Base-by-base conservation (phyloP, 345 rosid species). In the Brassica rapa region DNA sequence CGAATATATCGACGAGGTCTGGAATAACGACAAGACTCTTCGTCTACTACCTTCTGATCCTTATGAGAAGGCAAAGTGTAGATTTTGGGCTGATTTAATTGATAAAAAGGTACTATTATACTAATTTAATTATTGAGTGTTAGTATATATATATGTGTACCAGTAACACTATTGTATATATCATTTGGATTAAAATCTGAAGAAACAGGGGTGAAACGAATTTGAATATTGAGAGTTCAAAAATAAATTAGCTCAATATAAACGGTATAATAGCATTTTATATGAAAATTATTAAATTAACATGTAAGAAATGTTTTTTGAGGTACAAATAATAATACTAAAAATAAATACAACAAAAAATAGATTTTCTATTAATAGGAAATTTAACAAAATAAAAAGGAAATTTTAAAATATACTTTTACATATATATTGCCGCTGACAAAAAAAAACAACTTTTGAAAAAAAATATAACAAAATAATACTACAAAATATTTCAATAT, bases 1-100 rank as follows among this genome's bases (percentile, higher is more conserved):
- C 4, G 83, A 81, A 37, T 81, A 81, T n/a, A 81, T 81, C 65
- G 81, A 81, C 46, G 81, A 81, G 61, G 66, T 60, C 30, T 81
- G 83, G 83, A 81, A 72, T 37, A 43, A 71, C 60, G 46, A 74
- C 25, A 80, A 75, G 24, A 57, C 62, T 71, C 74, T 19, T 15
- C 12, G 23, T 59, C 49, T 81, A 32, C 25, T 81, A 19, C 83
- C 83, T 71, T 76, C 74, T 66, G 69, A 76, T 76, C 83, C 83
- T 32, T 81, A 66, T 39, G 65, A 71, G 12, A 81, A 57, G 15
- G 21, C 83, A 32, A 70, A 66, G 6, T 53, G 77, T 67, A 76
- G 74, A 61, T 81, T 81, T 71, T 81, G 77, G 81, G 24, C 53
- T 60, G 83, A 81, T 66, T 65, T 70, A 0, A 66, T 81, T 6